Evolutionary conservation across 2,329 filamentous ascomycete genomes (phyloP).

Genomic region (Fusarium sp.): DNA sequence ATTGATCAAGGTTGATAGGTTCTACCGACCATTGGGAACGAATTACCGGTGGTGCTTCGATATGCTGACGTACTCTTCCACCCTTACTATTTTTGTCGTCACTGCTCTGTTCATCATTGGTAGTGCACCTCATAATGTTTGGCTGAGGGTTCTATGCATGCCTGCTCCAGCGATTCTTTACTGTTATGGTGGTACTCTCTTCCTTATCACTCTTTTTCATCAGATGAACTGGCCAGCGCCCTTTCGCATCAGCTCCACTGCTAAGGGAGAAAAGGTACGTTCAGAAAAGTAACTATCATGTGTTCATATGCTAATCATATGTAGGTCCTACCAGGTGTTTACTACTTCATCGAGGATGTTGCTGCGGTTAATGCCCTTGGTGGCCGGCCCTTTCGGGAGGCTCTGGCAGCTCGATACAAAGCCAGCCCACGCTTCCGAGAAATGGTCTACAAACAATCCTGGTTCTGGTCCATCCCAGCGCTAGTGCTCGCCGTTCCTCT

Average conservation of each 20-base stretch:
- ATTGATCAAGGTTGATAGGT: slow-evolving; percentile 60
- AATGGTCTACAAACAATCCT: slow-evolving; percentile 54
- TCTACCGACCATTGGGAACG: slow-evolving; percentile 62
- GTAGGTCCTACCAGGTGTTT: slow-evolving; percentile 68
- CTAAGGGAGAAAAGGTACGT: slow-evolving; percentile 60
- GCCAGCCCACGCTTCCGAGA: slow-evolving; percentile 55
- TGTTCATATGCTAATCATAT: slow-evolving; percentile 40
- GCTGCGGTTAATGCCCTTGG: slow-evolving; percentile 74
- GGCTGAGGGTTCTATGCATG: slow-evolving; percentile 62
- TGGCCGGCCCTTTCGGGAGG: slow-evolving; percentile 56
- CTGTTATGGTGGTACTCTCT: slow-evolving; percentile 56
- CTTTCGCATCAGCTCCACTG: slow-evolving; percentile 72
- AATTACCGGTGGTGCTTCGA: slow-evolving; percentile 61
- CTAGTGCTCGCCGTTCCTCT: slow-evolving; percentile 51
- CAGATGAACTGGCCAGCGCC: slow-evolving; percentile 60
- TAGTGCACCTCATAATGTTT: slow-evolving; percentile 61
- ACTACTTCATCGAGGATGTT: slow-evolving; percentile 75
- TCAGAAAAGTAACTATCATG: fast-evolving
- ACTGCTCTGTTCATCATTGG: slow-evolving; percentile 63
- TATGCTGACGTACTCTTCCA: slow-evolving; percentile 59
- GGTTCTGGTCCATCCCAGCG: slow-evolving; percentile 56
- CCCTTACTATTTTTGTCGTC: slow-evolving; percentile 60
- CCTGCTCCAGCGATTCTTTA: slow-evolving; percentile 63
- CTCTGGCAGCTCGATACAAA: slow-evolving; percentile 54
- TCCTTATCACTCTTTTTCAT: slow-evolving; percentile 51